These are phyloP conservation scores for Daldinia sp. DNA, from an alignment of 2,329 filamentous ascomycete genomes.

Conservation along the genomic window DNA sequence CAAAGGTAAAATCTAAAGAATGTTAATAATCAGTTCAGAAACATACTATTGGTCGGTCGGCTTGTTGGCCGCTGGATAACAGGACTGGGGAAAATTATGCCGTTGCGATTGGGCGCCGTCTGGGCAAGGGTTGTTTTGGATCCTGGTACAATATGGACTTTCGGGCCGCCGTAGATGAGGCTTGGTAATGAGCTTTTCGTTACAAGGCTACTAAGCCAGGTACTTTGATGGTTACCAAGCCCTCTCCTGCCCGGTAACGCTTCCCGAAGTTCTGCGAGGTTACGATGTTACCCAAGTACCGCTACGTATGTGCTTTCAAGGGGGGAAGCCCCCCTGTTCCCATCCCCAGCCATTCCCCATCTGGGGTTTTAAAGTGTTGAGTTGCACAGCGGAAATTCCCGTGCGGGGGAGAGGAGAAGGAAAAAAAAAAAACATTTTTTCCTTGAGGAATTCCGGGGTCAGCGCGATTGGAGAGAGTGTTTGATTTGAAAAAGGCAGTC, in stretches of 20 bases:
- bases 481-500: not conserved
- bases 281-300: constrained; percentile 43
- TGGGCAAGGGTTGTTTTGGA: constrained; percentile 36
- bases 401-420: constrained; percentile 43
- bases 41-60: constrained; percentile 29
- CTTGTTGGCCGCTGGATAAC: constrained; percentile 34
- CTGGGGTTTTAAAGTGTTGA: constrained; percentile 29
- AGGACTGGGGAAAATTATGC: constrained; percentile 41
- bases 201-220: constrained; percentile 1
- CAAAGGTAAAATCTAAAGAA: constrained; percentile 27
- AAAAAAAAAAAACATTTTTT: constrained; percentile 4
- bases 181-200: constrained; percentile 16
- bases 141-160: constrained; percentile 52
- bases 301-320: constrained; percentile 22
- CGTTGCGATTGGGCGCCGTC: constrained; percentile 43
- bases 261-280: constrained; percentile 44
- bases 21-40: constrained; percentile 24
- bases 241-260: constrained; percentile 44
- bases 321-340: constrained; percentile 21
- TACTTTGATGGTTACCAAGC: constrained; percentile 23
- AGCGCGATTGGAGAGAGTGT: constrained; percentile 22
- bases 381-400: constrained; percentile 30
- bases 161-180: constrained; percentile 51
- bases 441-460: constrained; percentile 16
- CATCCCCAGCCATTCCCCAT: constrained; percentile 29